Conservation (phyloP, 768 basidiomycete genomes). For the Mycena epipterygia region DNA sequence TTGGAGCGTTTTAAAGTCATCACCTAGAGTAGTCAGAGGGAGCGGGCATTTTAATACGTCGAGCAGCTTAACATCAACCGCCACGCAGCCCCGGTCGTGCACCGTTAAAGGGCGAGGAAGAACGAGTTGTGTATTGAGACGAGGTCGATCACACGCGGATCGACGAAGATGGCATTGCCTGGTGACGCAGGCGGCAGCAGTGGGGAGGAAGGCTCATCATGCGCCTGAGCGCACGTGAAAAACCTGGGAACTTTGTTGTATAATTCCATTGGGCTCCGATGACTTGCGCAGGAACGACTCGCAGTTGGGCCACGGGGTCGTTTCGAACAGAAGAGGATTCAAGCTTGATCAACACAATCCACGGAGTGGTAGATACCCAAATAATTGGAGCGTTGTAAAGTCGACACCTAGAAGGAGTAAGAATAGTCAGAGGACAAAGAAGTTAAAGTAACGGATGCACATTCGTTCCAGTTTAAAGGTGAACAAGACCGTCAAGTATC, state of each 20-base stretch:
- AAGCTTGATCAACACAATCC: background rate
- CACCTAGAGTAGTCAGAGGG: background rate
- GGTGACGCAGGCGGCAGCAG: constrained; percentile 8
- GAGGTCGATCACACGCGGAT: background rate
- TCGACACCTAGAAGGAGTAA: too few relatives aligned
- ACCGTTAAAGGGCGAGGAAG: too few relatives aligned
- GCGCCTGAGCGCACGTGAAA: constrained; percentile 11
- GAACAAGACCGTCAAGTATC: constrained; percentile 1
- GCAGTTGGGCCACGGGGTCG: constrained; percentile 17
- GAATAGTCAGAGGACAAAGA: background rate
- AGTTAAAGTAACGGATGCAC: background rate
- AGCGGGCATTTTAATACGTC: too few relatives aligned
- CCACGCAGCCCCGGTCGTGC: too few relatives aligned
- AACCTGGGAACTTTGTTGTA: constrained; percentile 21
- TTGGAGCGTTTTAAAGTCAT: background rate
- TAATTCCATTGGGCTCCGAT: too few relatives aligned
- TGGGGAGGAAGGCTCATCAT: constrained; percentile 18
- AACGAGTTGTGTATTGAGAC: background rate
- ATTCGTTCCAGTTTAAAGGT: background rate
- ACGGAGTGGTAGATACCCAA: too few relatives aligned
- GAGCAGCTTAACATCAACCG: too few relatives aligned
- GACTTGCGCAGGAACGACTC: constrained; percentile 11
- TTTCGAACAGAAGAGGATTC: constrained; percentile 17
- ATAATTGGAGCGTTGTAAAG: too few relatives aligned
- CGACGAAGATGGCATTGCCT: background rate